Conservation (phyloP, 768 basidiomycete genomes). For the Suillus brevipes region DNA sequence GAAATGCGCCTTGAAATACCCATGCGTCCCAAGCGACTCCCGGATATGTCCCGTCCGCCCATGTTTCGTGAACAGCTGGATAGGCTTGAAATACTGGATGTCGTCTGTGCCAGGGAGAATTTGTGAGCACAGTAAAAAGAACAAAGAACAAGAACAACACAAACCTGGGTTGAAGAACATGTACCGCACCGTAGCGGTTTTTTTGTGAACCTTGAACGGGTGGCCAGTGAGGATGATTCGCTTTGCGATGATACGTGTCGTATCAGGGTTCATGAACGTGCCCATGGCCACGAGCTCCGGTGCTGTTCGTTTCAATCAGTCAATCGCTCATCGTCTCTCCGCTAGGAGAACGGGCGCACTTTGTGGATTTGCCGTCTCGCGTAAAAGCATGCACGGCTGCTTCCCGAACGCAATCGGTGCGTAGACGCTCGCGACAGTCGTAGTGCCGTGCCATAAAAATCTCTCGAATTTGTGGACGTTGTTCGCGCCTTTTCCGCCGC, state of each 20-base stretch:
- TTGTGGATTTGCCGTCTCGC: slow-evolving; percentile 65
- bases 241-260: slow-evolving; percentile 89
- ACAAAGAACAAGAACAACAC: slow-evolving; percentile 15
- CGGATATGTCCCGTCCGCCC: slow-evolving; percentile 57
- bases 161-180: slow-evolving; percentile 94
- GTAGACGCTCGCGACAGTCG: slow-evolving; percentile 83
- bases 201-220: slow-evolving; percentile 96
- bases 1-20: slow-evolving; percentile 96
- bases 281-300: slow-evolving; percentile 87
- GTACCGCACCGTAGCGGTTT: slow-evolving; percentile 95
- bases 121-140: slow-evolving; percentile 5
- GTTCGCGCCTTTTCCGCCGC: slow-evolving; percentile 89
- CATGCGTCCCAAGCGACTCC: slow-evolving; percentile 94
- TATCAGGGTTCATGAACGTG: slow-evolving; percentile 83
- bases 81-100: slow-evolving; percentile 87
- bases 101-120: slow-evolving; percentile 54
- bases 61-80: slow-evolving; percentile 86
- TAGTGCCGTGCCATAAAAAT: slow-evolving; percentile 80
- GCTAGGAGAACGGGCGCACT: slow-evolving; percentile 42
- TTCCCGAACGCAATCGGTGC: slow-evolving; percentile 89
- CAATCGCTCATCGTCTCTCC: slow-evolving; percentile 5
- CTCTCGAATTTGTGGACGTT: slow-evolving; percentile 97
- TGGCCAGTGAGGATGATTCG: slow-evolving; percentile 94
- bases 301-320: slow-evolving; percentile 39
- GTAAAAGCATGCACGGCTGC: slow-evolving; percentile 69